Base-by-base conservation (phyloP, 768 basidiomycete species). In the Mycena rebaudengoi region DNA sequence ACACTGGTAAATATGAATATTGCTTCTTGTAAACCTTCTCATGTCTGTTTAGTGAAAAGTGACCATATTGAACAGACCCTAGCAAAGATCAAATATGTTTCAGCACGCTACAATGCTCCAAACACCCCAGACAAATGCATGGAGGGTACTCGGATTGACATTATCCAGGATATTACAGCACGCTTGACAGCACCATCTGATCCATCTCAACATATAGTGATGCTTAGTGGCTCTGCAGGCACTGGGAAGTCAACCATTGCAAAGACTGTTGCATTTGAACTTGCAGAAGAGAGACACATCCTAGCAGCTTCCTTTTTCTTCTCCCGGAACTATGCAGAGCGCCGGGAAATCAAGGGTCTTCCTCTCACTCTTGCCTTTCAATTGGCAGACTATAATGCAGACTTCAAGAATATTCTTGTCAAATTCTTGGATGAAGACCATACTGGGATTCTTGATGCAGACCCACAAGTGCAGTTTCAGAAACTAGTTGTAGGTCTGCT, bases 301-400 rank as follows among this genome's bases (percentile, higher is more conserved):
- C 43, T 57, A 14, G 59, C 49, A 40, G 59, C 49, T 21, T 60
- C 59, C 12, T 60, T 60, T 35, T 60, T 60, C 59, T 60, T 60
- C 29, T 52, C 48, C 11, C n/a, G 25, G 35, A 39, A 50, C 25
- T 51, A 28, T 41, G 14, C 37, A 20, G 49, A 41, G 20, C 59
- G 59, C 21, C 18, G 26, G 5, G 39, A 44, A 20, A 41, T 39
- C 28, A 28, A 23, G 18, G 28, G 26, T 10, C 35, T 60, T 4
- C 59, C 59, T 20, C 26, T n/a, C n/a, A n/a, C n/a, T n/a, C n/a
- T n/a, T 23, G 59, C 59, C 14, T 43, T 32, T 32, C 59, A 60
- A 33, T 28, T 60, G 11, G 59, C 48, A 29, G 16, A 50, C 26
- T 52, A 60, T 43, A 32, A 44, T 44, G 7, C 49, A 40, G 28